phyloP scores from a whole-genome alignment of 2,329 filamentous ascomycete genomes.

The Ophiostoma pallidulum region DNA sequence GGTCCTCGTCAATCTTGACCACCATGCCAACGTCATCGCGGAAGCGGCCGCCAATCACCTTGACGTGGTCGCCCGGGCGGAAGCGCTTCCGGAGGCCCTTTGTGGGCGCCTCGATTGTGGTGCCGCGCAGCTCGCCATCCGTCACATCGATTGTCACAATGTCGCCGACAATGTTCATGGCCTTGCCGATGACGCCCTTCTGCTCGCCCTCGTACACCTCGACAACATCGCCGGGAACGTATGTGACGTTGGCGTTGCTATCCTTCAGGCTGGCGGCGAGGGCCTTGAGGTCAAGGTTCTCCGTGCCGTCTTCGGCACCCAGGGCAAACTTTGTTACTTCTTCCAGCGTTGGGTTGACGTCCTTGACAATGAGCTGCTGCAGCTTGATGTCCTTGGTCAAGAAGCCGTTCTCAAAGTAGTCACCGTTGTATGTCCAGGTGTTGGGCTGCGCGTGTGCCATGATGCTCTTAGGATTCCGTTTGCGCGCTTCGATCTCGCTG shows the following conservation, averaged over 20 bases:
- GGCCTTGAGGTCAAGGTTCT: slow-evolving; percentile 85
- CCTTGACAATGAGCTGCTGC: slow-evolving; percentile 71
- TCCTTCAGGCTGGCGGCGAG: slow-evolving; percentile 85
- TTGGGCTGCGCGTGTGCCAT: slow-evolving; percentile 66
- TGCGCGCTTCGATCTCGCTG: slow-evolving; percentile 85
- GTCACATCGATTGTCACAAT: slow-evolving; percentile 84
- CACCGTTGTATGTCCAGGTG: slow-evolving; percentile 74
- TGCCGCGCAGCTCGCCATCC: slow-evolving; percentile 71
- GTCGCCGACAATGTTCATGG: slow-evolving; percentile 76
- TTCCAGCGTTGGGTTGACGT: slow-evolving; percentile 87
- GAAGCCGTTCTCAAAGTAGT: slow-evolving; percentile 89
- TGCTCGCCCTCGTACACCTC: slow-evolving; percentile 96
- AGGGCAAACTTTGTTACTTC: slow-evolving; percentile 93
- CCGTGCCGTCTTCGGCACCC: slow-evolving; percentile 80
- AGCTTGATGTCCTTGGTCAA: slow-evolving; percentile 90
- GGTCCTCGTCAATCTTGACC: slow-evolving; percentile 83
- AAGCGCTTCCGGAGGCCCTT: slow-evolving; percentile 91
- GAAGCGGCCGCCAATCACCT: slow-evolving; percentile 92
- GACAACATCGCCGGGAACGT: slow-evolving; percentile 88
- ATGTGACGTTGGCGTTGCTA: slow-evolving; percentile 69
- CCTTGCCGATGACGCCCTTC: slow-evolving; percentile 78
- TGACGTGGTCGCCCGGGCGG: slow-evolving; percentile 90
- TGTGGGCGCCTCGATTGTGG: slow-evolving; percentile 84
- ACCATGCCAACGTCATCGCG: slow-evolving; percentile 96
- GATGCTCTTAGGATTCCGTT: slow-evolving; percentile 61